Evolutionary conservation across 345 rosid genomes (phyloP).

Genomic region (Sapria himalayana): DNA sequence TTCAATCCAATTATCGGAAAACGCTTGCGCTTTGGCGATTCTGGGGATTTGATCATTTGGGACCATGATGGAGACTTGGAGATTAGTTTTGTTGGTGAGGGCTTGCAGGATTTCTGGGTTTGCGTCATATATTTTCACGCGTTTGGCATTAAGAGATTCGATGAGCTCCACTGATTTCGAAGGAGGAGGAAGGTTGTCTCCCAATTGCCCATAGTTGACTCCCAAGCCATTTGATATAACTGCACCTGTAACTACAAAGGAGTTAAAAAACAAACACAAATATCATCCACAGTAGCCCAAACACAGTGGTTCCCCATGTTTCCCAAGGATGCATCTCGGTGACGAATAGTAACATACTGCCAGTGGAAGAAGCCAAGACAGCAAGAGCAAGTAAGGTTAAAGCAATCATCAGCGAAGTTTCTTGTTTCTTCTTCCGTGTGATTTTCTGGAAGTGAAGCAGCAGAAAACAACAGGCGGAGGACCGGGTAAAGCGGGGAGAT

Average conservation of each 20-base stretch:
- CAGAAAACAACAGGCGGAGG: too few species aligned
- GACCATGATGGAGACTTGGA: constrained; percentile 45
- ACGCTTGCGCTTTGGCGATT: constrained; percentile 17
- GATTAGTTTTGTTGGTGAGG: constrained; percentile 25
- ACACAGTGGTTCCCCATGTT: too few species aligned
- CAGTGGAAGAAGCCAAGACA: too few species aligned
- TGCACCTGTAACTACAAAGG: constrained; percentile 18
- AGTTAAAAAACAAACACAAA: too few species aligned
- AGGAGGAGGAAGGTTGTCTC: constrained; percentile 49
- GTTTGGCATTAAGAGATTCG: constrained; percentile 26
- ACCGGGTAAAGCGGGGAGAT: too few species aligned
- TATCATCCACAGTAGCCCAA: too few species aligned
- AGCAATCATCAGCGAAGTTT: too few species aligned
- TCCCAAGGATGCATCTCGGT: too few species aligned
- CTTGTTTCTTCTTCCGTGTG: too few species aligned
- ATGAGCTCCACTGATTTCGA: constrained; percentile 23
- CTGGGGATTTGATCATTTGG: constrained; percentile 40
- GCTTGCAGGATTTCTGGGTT: constrained; percentile 40
- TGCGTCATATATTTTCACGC: constrained; percentile 62
- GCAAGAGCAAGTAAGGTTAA: too few species aligned
- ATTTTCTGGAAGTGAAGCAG: too few species aligned
- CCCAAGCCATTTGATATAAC: constrained; percentile 35
- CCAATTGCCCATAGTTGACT: constrained; percentile 66
- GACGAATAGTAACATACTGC: too few species aligned
- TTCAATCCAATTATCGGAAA: constrained; percentile 43